phyloP scores from a whole-genome alignment of 2,329 filamentous ascomycete species.

The Epichloe aotearoae region DNA sequence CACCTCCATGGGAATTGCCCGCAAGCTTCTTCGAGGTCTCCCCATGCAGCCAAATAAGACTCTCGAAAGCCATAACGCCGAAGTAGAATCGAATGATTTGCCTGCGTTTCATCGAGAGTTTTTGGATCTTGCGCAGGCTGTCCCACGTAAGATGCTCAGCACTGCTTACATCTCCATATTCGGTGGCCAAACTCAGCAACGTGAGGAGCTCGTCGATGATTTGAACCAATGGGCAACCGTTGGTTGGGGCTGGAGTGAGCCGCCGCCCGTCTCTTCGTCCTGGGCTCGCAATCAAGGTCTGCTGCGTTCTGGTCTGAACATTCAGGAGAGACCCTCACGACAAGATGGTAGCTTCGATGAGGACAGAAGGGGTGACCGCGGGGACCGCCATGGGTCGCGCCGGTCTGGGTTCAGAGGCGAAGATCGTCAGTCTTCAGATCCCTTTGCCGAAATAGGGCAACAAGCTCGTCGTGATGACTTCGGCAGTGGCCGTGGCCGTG shows the following conservation, averaged over 20 bases:
- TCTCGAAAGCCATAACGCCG: conserved; percentile 36
- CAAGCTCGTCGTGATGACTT: conserved; percentile 14
- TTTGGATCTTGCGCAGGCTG: conserved; percentile 26
- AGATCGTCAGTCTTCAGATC: conserved; percentile 11
- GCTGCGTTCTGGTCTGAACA: conserved; percentile 20
- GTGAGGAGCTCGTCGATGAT: conserved; percentile 28
- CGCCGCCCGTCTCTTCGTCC: conserved; percentile 24
- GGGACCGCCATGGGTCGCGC: conserved; percentile 6
- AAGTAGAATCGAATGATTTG: conserved; percentile 34
- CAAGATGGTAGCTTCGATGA: conserved; percentile 8
- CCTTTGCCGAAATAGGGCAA: conserved; percentile 16
- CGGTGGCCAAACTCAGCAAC: conserved; percentile 32
- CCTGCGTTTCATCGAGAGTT: conserved; percentile 32
- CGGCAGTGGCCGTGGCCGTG: conserved; percentile 11
- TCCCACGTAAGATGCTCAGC: conserved; percentile 22
- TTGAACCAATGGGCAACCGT: conserved; percentile 39
- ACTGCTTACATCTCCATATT: conserved; percentile 44
- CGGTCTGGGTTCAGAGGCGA: conserved; percentile 6
- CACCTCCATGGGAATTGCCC: conserved; percentile 35
- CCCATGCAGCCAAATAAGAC: conserved; percentile 43
- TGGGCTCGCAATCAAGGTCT: conserved; percentile 22
- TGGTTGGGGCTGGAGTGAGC: conserved; percentile 38
- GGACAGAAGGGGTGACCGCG: conserved; percentile 7
- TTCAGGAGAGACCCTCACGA: conserved; percentile 9
- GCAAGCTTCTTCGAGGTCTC: conserved; percentile 40